Percentiles rank a stretch among this genome's conserved stretches.
Evolutionary conservation across 176 grass and related monocot genomes (phyloP).

Genomic region (Chrysopogon serrulatus): DNA sequence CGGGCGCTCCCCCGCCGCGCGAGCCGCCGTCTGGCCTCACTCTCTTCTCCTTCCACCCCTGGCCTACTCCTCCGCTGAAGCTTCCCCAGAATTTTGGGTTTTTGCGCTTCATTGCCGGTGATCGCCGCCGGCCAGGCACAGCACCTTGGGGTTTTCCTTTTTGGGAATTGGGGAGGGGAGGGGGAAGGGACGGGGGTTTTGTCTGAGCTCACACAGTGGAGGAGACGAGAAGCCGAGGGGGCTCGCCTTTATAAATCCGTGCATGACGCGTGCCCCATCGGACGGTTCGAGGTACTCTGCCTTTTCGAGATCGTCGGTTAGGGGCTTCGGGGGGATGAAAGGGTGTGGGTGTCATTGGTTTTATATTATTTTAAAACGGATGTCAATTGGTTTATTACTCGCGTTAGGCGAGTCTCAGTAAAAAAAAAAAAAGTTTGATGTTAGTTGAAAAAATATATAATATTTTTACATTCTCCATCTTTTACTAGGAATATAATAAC

Average conservation of each 20-base stretch:
- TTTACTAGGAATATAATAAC: too few relatives aligned
- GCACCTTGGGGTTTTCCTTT: neutral
- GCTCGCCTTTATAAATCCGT: neutral
- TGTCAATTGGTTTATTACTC: too few relatives aligned
- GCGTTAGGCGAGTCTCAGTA: too few relatives aligned
- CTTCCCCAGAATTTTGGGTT: neutral
- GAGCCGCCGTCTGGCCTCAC: neutral
- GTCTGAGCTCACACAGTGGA: neutral
- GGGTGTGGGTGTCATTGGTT: too few relatives aligned
- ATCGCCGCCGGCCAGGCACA: neutral
- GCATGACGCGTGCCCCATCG: neutral
- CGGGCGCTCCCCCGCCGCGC: neutral
- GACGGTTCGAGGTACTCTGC: neutral
- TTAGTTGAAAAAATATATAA: too few relatives aligned
- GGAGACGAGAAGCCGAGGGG: neutral
- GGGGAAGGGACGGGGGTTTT: neutral
- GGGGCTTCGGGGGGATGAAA: too few relatives aligned
- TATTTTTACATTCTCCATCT: too few relatives aligned
- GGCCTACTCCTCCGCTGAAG: neutral
- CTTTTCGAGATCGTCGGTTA: neutral
- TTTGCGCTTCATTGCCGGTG: slow-evolving; percentile 34
- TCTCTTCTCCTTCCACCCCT: neutral
- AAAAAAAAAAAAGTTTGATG: too few relatives aligned
- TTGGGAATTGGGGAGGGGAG: neutral
- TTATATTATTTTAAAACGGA: too few relatives aligned